Evolutionary conservation across 2,329 filamentous ascomycete species (phyloP).

Genomic region (Fusarium kyushuense): DNA sequence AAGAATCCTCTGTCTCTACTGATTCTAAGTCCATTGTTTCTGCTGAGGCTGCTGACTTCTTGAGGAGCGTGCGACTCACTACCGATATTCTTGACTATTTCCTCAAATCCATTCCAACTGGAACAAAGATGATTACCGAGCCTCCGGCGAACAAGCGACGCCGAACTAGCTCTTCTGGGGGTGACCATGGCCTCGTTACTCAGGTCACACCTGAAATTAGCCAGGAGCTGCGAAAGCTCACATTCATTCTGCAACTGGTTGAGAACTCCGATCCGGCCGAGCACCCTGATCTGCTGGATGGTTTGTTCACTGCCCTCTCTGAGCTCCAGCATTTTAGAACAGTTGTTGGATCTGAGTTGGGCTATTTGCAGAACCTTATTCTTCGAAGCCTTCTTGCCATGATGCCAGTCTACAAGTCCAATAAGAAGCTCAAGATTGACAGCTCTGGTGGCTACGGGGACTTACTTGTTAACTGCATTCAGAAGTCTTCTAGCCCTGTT

Average conservation of each 20-base stretch:
- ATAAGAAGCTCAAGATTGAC: constrained; percentile 75
- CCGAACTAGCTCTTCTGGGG: constrained; percentile 79
- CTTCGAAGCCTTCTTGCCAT: constrained; percentile 86
- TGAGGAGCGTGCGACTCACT: constrained; percentile 79
- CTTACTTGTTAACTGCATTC: constrained; percentile 91
- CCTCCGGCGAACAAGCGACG: constrained; percentile 82
- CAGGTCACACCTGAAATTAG: constrained; percentile 75
- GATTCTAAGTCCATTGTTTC: constrained; percentile 57
- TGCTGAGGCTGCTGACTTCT: constrained; percentile 75
- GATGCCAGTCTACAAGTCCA: constrained; percentile 78
- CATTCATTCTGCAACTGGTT: constrained; percentile 88
- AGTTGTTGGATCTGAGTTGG: constrained; percentile 85
- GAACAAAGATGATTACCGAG: constrained; percentile 77
- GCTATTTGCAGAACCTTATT: constrained; percentile 88
- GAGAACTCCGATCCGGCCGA: constrained; percentile 81
- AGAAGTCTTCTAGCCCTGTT: constrained; percentile 89
- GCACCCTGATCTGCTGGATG: constrained; percentile 81
- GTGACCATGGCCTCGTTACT: constrained; percentile 68
- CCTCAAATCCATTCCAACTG: constrained; percentile 78
- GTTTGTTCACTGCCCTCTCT: constrained; percentile 85
- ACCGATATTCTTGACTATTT: constrained; percentile 79
- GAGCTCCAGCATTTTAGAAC: constrained; percentile 88
- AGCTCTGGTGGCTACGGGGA: constrained; percentile 86
- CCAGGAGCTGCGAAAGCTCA: constrained; percentile 78
- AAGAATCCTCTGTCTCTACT: constrained; percentile 55